A percentile compares a stretch with the other conserved stretches of the same genome.
Evolutionary conservation across 306 rosid species (phyloP).

Genomic region (Vigna radiata): DNA sequence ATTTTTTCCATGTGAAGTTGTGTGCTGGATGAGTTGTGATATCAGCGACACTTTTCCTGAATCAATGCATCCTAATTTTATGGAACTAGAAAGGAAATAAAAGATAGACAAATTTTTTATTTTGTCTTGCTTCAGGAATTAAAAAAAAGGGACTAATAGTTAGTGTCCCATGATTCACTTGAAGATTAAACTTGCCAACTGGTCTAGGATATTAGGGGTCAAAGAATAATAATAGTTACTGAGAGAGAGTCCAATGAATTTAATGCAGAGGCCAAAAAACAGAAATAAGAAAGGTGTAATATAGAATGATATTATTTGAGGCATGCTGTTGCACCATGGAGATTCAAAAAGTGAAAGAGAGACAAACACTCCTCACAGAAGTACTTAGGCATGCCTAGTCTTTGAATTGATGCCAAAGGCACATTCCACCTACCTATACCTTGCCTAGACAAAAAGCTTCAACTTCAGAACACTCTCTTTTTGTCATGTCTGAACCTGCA

Average conservation of each 20-base stretch:
- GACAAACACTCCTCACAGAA: slow-evolving; percentile 37
- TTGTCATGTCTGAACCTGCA: slow-evolving; percentile 34
- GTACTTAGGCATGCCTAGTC: slow-evolving; percentile 35
- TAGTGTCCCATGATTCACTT: slow-evolving; percentile 45
- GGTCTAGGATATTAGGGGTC: slow-evolving; percentile 46
- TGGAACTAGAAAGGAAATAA: slow-evolving; percentile 22
- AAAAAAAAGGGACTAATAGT: slow-evolving; percentile 28
- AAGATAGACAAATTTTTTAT: background rate
- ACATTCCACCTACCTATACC: slow-evolving; percentile 37
- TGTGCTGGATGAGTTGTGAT: slow-evolving; percentile 46
- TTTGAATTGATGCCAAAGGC: slow-evolving; percentile 29
- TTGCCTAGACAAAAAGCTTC: slow-evolving; percentile 41
- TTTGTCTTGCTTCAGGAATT: slow-evolving; percentile 36
- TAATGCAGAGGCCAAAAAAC: slow-evolving; percentile 33
- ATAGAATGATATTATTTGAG: slow-evolving; percentile 37
- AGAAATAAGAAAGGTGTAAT: slow-evolving; percentile 31
- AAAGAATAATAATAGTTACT: slow-evolving; percentile 36
- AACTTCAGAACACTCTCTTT: slow-evolving; percentile 33
- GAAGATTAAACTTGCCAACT: slow-evolving; percentile 39
- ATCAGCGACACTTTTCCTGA: slow-evolving; percentile 24
- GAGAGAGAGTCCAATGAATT: slow-evolving; percentile 36
- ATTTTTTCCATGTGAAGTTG: slow-evolving; percentile 23
- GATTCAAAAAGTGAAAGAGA: slow-evolving; percentile 46
- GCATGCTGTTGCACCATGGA: slow-evolving; percentile 33
- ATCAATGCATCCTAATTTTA: slow-evolving; percentile 34